Base-by-base conservation (phyloP, 2,329 filamentous ascomycete genomes). In the Fusarium pseudoanthophilum region DNA sequence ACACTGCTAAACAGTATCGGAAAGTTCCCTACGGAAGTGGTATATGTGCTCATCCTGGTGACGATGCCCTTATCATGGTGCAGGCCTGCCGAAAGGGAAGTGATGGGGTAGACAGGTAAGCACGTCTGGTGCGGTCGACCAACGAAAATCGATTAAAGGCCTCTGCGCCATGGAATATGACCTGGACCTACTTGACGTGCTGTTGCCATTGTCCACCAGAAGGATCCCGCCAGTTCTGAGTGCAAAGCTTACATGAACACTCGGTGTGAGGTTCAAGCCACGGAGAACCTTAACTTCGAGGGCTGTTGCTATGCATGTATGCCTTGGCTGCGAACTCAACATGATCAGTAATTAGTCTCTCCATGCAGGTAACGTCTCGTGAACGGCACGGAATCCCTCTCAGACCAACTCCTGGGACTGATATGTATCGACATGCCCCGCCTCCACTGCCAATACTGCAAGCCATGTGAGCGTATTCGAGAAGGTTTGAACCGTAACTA, bases 281-380 rank as follows among this genome's bases (percentile, higher is more conserved):
- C 2, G 14, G 21, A 16, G 40, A n/a, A 24, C 9, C 14, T 16
- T 7, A n/a, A n/a, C 21, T 4, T 4, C 5, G 39, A n/a, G 21
- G 21, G 11, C 11, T 21, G 18, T 21, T 39, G 37, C 37, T 20
- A 21, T 39, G 7, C 0, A n/a, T n/a, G 21, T 13, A 40, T 2
- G 11, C 2, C 11, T 40, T 3, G 11, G 39, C 7, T 40, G 7
- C 7, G 20, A 21, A 11, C 37, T 21, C 37, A 40, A 21, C 7
- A 3, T 9, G 14, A 4, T 9, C 13, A 21, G 13, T 7, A 2
- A 5, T 40, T 15, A 40, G 21, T 4, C 8, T 15, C 5, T 4
- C 4, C 0, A 21, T 3, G 4, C 21, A 14, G 20, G 13, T n/a
- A 3, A 40, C 14, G 21, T 8, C 14, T n/a, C 21, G 8, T 10